Evolutionary conservation across 768 basidiomycete genomes (phyloP), one percentile per base, ranked within the genome.

Genomic region (Nidula microcarpa): DNA sequence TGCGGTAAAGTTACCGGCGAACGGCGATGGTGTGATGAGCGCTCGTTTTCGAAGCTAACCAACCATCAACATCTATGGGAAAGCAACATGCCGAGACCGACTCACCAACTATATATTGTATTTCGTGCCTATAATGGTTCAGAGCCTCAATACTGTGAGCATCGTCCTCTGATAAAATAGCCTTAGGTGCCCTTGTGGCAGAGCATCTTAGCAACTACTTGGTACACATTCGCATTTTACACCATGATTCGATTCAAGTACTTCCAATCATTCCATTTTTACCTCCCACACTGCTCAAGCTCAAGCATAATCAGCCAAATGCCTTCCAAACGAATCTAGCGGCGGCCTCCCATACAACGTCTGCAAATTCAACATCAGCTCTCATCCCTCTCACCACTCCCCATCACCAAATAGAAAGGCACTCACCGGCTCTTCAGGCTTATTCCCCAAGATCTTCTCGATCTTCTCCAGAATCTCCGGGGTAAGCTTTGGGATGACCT

Each of bases 401-500:
- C 23, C 23, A 23, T 23, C 23, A 37, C 8, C 18, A 36, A 49
- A 10, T 32, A 23, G 17, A 33, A 43, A 47, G 46, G 49, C 7
- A 65, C 74, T 39, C 59, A 80, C 79, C 44, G 68, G 61, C 16
- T 68, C 57, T 36, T 66, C 65, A 10, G 79, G 76, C 57, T 69
- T 74, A 71, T 80, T 86, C 54, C 74, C 77, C 52, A 92, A 64
- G 55, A 91, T 84, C 36, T 67, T 68, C 57, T 92, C 89, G 55
- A 92, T 85, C 71, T 81, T 80, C 50, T 76, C 74, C 68, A 87
- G 60, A 43, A 89, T 68, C 57, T 79, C 81, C 11, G 80, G 77
- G 0, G 86, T 89, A 50, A 93, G 65, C 69, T 88, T 90, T n/a
- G 84, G 83, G 52, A 88, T 67, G 30, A 89, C 73, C 45, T 88